Base-by-base conservation (phyloP, 345 rosid species). In the Pseudoturritis turrita region DNA sequence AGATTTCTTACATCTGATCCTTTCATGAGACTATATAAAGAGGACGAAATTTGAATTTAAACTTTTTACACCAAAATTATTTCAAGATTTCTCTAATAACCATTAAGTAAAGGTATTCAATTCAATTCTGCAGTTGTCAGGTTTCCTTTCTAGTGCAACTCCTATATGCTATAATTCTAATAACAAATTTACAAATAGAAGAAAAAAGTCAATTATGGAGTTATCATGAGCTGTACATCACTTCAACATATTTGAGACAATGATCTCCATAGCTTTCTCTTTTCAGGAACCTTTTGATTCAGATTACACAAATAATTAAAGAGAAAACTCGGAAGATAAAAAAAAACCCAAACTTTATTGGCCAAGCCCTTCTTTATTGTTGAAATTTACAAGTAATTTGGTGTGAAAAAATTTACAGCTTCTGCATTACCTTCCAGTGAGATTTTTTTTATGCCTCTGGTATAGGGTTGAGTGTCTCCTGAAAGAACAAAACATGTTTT, bases 401-500 rank as follows among this genome's bases (percentile, higher is more conserved):
- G 47, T 43, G 37, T 47, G 18, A 46, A 35, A 60, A 7, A 11
- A 12, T 52, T 71, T 77, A 58, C 77, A 71, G 68, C 44, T 68
- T 43, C 64, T 62, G 15, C 51, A 31, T 53, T 45, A 43, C 55
- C 69, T 29, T 19, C 49, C 33, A 3, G 12, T 18, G 29, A 37
- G 65, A 60, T 52, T 13, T 23, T 37, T 10, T 31, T n/a, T 78
- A 78, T 36, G 78, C 47, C 67, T 78, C 81, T 67, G 81, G 78
- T 28, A 78, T 78, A 53, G 81, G n/a, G 22, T 78, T 68, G 11
- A 78, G 81, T 61, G 64, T 39, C 26, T 78, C 81, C 81, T 78
- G 78, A 55, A 72, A 60, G 8, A 67, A 17, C 22, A 77, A 50
- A 52, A 51, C 61, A 55, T 46, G 35, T n/a, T 69, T n/a, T 69